Percentiles rank a stretch among this genome's conserved stretches.
Evolutionary conservation across 1,284 basidiomycete species (phyloP).

Genomic region (Ceratobasidium sp.): DNA sequence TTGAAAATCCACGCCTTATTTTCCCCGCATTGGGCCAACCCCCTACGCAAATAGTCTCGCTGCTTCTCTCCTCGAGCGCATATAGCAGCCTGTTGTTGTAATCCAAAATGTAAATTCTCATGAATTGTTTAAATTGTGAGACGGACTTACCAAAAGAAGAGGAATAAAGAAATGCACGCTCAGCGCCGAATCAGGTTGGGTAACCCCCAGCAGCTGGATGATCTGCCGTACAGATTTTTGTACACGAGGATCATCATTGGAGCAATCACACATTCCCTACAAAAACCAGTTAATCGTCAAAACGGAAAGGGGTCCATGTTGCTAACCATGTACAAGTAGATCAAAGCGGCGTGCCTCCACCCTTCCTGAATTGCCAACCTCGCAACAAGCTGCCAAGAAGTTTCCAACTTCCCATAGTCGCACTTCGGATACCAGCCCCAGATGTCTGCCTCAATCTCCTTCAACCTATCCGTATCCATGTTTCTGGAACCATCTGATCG

Average conservation of each 20-base stretch:
- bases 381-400: background rate
- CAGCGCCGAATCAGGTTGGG: background rate
- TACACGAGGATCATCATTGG: conserved; percentile 1
- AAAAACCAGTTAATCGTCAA: too few species aligned
- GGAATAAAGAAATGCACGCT: conserved; percentile 13
- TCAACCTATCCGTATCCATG: background rate
- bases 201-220: background rate
- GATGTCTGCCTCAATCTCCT: background rate
- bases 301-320: background rate
- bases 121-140: background rate
- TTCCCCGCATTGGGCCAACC: background rate
- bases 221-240: conserved; percentile 17
- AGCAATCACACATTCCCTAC: conserved; percentile 12
- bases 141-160: background rate
- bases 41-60: background rate
- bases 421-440: background rate
- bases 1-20: conserved; percentile 14
- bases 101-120: background rate
- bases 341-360: conserved; percentile 4
- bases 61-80: conserved; percentile 1
- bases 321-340: conserved; percentile 35
- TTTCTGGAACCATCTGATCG: background rate
- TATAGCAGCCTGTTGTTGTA: background rate
- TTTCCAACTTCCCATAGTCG: background rate
- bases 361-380: conserved; percentile 7